Base-by-base conservation (phyloP, 257 asterid genomes). In the Nicotiana paniculata region DNA sequence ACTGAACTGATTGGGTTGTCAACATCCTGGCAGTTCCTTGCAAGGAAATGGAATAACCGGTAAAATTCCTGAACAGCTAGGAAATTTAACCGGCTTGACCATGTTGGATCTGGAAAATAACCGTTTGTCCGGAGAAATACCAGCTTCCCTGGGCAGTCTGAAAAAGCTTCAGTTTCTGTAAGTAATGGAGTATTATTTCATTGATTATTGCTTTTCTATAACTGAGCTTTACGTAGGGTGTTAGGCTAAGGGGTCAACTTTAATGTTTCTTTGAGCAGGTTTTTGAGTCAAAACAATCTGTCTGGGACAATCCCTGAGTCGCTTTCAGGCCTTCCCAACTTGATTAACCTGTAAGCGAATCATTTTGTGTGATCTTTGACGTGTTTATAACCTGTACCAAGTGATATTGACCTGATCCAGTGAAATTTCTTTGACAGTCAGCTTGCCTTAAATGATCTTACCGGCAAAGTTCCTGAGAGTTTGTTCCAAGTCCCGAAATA, bases 41-140 rank as follows among this genome's bases (percentile, higher is more conserved):
- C 96, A 93, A 88, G 99, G 99, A 81, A 96, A 96, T 82, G 92
- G 90, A 82, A 94, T 96, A 65, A 89, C 90, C 7, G 99, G 98
- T 65, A 84, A 65, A 76, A 96, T 96, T 86, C 98, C 99, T 0
- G 89, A 84, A 80, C 95, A 91, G 84, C 81, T 89, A 16, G 99
- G 99, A 61, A 92, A 94, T 86, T 89, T 96, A 87, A 85, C 95
- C 30, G 92, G 93, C 89, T 87, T 96, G 90, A 89, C 95, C 10
- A 94, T 91, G 94, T 87, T 96, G 87, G 95, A 96, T 88, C 87
- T 96, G 86, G 95, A 90, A 84, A 90, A 89, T 78, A 96, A 96
- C 87, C 84, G 53, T 81, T 88, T 96, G 54, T 90, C 88, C 21
- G 98, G 98, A 87, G 93, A 87, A 82, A 90, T 96, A 88, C 99